A percentile compares a stretch with the other conserved stretches of the same genome.
phyloP scores from a whole-genome alignment of 2,329 filamentous ascomycete genomes.

The Botrytis aclada region DNA sequence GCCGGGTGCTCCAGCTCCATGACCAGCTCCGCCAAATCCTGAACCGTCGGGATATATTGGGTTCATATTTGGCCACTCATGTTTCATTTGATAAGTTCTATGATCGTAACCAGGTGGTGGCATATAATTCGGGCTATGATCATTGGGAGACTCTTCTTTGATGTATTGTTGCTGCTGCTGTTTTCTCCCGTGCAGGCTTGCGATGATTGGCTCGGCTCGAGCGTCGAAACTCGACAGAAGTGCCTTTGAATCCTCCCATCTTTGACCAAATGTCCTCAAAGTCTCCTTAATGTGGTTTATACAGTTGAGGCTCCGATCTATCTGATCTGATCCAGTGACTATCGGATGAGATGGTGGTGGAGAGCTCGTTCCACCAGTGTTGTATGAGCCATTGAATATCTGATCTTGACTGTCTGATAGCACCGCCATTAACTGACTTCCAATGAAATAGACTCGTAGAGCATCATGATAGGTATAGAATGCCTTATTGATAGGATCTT shows the following conservation, averaged over 20 bases:
- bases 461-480: conserved; percentile 87
- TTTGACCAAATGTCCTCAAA: conserved; percentile 54
- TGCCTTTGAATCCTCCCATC: conserved; percentile 56
- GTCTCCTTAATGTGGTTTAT: conserved; percentile 53
- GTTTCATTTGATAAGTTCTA: conserved; percentile 23
- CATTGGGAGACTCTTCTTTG: conserved; percentile 26
- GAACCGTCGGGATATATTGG: conserved; percentile 21
- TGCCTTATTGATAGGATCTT: conserved; percentile 55
- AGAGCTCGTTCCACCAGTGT: conserved; percentile 34
- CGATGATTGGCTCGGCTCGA: conserved; percentile 30
- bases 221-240: conserved; percentile 53
- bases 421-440: conserved; percentile 60
- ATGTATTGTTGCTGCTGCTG: conserved; percentile 31
- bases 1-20: conserved; percentile 4
- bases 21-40: conserved; percentile 22
- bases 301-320: conserved; percentile 54
- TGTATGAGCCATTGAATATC: conserved; percentile 46
- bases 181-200: conserved; percentile 44
- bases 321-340: conserved; percentile 46
- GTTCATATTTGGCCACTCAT: conserved; percentile 29
- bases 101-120: conserved; percentile 27
- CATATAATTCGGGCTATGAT: conserved; percentile 29
- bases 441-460: conserved; percentile 75
- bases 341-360: conserved; percentile 51
- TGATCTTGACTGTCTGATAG: conserved; percentile 56